Evolutionary conservation across 139 green algal species (phyloP).

Genomic region (Pseudopediastrum boryanum): DNA sequence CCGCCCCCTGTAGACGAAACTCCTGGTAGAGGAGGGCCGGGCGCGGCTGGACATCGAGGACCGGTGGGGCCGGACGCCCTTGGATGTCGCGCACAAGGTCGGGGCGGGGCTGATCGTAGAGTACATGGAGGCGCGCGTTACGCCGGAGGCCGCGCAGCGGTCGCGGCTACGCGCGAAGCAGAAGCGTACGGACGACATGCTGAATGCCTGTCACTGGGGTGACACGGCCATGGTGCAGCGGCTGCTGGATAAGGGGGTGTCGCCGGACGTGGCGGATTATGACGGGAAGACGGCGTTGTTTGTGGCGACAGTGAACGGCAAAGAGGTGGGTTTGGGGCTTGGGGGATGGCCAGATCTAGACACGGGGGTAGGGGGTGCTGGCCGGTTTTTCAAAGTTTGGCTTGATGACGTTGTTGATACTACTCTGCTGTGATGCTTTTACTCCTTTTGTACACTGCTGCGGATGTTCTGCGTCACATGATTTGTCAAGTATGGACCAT

Average conservation of each 20-base stretch:
- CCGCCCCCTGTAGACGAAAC: too few species aligned
- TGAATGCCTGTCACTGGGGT: background rate
- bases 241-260: constrained; percentile 3
- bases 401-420: too few species aligned
- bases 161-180: background rate
- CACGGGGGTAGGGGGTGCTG: too few species aligned
- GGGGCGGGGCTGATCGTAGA: constrained; percentile 3
- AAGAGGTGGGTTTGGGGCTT: background rate
- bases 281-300: constrained; percentile 21
- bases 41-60: constrained; percentile 21
- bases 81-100: constrained; percentile 44
- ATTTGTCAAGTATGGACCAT: too few species aligned
- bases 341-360: too few species aligned
- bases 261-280: constrained; percentile 25
- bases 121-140: background rate
- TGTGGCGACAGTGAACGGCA: constrained; percentile 18
- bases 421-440: too few species aligned
- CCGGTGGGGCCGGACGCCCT: constrained; percentile 43
- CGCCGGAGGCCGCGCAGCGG: background rate
- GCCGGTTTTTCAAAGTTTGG: too few species aligned
- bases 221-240: constrained; percentile 5
- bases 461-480: too few species aligned
- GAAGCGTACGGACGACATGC: constrained; percentile 3
- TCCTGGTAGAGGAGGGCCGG: constrained; percentile 34
- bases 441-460: too few species aligned